phyloP scores from a whole-genome alignment of 495 filamentous ascomycete genomes.

The Penicillium soppii region DNA sequence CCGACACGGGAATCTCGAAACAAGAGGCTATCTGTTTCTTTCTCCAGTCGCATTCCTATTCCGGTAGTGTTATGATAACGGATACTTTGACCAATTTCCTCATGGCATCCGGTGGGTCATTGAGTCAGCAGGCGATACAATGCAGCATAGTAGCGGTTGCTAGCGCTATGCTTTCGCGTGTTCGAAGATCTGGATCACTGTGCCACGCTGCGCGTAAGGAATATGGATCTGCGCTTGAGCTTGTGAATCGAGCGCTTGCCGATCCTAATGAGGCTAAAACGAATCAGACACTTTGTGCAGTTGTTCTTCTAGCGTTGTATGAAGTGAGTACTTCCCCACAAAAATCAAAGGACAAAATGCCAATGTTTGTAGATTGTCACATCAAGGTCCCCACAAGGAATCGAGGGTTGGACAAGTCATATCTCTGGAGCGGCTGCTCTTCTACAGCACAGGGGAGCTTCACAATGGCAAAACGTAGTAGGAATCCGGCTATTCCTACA shows the following conservation, averaged over 20 bases:
- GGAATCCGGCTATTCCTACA: conserved; percentile 3
- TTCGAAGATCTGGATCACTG: not conserved
- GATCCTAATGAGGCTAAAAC: conserved; percentile 11
- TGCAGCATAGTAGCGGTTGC: conserved; percentile 1
- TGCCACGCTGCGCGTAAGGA: conserved; percentile 13
- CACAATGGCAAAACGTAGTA: not conserved
- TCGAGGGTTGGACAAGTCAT: conserved; percentile 5
- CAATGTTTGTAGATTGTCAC: not conserved
- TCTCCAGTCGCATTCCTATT: conserved; percentile 1
- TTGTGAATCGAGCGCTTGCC: conserved; percentile 18
- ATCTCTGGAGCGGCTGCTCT: conserved; percentile 6
- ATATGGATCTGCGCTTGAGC: conserved; percentile 18
- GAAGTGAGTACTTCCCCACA: conserved; percentile 12
- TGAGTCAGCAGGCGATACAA: conserved; percentile 1
- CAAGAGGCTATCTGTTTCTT: conserved; percentile 5
- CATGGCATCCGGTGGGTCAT: not conserved
- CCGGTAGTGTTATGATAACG: not conserved
- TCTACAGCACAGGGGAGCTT: not conserved
- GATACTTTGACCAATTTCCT: conserved; percentile 3
- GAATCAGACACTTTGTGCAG: conserved; percentile 18
- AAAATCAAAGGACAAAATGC: not conserved
- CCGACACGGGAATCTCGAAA: not conserved
- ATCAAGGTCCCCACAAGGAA: not conserved
- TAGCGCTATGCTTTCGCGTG: conserved; percentile 3
- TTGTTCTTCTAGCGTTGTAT: conserved; percentile 21